Conservation (phyloP, 768 basidiomycete genomes). For the Pleurotus cornucopiae region DNA sequence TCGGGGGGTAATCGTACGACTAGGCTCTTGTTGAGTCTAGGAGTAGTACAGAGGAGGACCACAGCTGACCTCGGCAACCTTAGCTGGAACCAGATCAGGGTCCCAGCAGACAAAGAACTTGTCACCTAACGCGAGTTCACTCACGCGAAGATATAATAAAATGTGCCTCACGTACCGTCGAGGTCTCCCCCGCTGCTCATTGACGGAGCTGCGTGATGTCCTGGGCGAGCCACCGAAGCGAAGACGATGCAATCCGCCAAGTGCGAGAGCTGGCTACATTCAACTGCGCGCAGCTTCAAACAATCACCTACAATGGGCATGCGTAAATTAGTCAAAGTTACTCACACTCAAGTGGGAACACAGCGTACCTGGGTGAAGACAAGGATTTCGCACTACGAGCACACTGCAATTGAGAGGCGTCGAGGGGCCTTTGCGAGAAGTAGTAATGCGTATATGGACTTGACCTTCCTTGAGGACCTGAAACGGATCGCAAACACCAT, state of each 20-base stretch:
- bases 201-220: slow-evolving; percentile 58
- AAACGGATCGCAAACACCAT: slow-evolving; percentile 67
- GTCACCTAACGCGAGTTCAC: slow-evolving; percentile 37
- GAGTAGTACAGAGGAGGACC: not conserved
- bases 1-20: slow-evolving; percentile 68
- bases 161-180: slow-evolving; percentile 33
- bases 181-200: slow-evolving; percentile 71
- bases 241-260: slow-evolving; percentile 69
- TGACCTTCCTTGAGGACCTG: slow-evolving; percentile 59
- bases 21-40: slow-evolving; percentile 16
- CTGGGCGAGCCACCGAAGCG: slow-evolving; percentile 50
- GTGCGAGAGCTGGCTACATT: slow-evolving; percentile 45
- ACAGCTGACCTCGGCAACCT: slow-evolving; percentile 44
- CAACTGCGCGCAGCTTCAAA: slow-evolving; percentile 57
- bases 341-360: not conserved
- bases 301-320: slow-evolving; percentile 43
- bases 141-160: too few relatives aligned
- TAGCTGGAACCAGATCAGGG: slow-evolving; percentile 51
- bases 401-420: slow-evolving; percentile 60
- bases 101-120: slow-evolving; percentile 73
- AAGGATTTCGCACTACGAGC: slow-evolving; percentile 64
- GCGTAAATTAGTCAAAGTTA: not conserved
- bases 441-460: slow-evolving; percentile 57
- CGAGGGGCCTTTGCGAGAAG: slow-evolving; percentile 43
- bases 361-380: slow-evolving; percentile 56